Percentiles rank a stretch among this genome's conserved stretches.
Evolutionary conservation across 805 yeast species (phyloP).

Genomic region (Hanseniaspora lindneri): DNA sequence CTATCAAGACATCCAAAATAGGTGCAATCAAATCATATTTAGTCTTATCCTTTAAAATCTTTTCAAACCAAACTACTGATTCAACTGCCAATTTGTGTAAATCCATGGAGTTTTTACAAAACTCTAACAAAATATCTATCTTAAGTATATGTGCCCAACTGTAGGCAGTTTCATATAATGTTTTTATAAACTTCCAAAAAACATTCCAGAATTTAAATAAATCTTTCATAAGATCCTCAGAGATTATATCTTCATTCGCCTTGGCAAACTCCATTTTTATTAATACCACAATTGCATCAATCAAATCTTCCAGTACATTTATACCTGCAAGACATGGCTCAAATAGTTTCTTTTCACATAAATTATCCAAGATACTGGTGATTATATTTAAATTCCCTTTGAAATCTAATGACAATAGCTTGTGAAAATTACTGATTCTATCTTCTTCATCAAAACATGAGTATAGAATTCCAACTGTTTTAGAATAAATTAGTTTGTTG

Average conservation of each 20-base stretch:
- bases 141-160: constrained; percentile 62
- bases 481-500: constrained; percentile 44
- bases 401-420: constrained; percentile 36
- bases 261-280: constrained; percentile 30
- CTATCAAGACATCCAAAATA: constrained; percentile 50
- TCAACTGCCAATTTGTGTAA: constrained; percentile 57
- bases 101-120: constrained; percentile 77
- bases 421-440: constrained; percentile 60
- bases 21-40: constrained; percentile 33
- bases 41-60: background rate
- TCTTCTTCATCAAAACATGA: constrained; percentile 73
- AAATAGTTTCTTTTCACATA: constrained; percentile 39
- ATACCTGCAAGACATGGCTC: constrained; percentile 71
- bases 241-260: constrained; percentile 20
- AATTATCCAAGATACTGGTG: constrained; percentile 34
- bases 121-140: constrained; percentile 52
- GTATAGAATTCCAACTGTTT: constrained; percentile 58
- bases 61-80: constrained; percentile 33
- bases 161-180: constrained; percentile 55
- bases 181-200: constrained; percentile 61
- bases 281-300: constrained; percentile 37
- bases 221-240: constrained; percentile 21
- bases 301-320: constrained; percentile 61
- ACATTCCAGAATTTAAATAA: constrained; percentile 46
- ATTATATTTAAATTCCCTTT: constrained; percentile 39